Percentiles rank a stretch among this genome's conserved stretches.
Evolutionary conservation across 192 early-diverging fungal species (phyloP).

Genomic region (Podila clonocystis): DNA sequence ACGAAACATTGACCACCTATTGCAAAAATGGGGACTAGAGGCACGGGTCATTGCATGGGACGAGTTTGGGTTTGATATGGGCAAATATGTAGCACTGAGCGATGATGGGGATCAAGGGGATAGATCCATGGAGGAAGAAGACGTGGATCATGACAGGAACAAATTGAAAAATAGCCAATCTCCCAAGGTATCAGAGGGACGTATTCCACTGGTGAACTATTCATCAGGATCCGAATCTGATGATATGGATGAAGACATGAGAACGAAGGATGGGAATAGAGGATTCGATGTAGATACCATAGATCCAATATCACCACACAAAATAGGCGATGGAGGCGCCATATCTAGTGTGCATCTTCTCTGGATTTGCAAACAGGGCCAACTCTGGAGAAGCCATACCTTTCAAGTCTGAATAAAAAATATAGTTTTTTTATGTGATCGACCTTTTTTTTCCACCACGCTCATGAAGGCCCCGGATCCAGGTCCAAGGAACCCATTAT

Average conservation of each 20-base stretch:
- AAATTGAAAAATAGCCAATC: neutral
- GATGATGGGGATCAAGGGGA: neutral
- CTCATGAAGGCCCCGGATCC: too few relatives aligned
- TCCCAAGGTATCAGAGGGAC: too few relatives aligned
- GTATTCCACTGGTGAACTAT: constrained; percentile 24
- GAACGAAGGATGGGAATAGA: neutral
- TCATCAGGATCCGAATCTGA: constrained; percentile 28
- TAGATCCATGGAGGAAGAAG: neutral
- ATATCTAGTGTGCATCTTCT: constrained; percentile 33
- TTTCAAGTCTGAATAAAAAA: too few relatives aligned
- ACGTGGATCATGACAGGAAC: neutral
- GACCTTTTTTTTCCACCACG: too few relatives aligned
- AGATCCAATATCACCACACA: neutral
- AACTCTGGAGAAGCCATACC: neutral
- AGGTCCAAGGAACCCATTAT: too few relatives aligned
- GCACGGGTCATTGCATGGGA: constrained; percentile 50
- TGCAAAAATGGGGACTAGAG: constrained; percentile 69
- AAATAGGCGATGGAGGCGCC: constrained; percentile 30
- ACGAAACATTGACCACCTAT: constrained; percentile 67
- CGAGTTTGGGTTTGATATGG: constrained; percentile 50
- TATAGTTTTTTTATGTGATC: too few relatives aligned
- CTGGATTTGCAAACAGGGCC: constrained; percentile 42
- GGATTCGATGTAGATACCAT: neutral
- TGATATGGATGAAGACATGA: neutral
- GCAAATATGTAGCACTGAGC: constrained; percentile 20